Evolutionary conservation across 2,329 filamentous ascomycete species (phyloP).

Genomic region (Ascocoryne sarcoides): DNA sequence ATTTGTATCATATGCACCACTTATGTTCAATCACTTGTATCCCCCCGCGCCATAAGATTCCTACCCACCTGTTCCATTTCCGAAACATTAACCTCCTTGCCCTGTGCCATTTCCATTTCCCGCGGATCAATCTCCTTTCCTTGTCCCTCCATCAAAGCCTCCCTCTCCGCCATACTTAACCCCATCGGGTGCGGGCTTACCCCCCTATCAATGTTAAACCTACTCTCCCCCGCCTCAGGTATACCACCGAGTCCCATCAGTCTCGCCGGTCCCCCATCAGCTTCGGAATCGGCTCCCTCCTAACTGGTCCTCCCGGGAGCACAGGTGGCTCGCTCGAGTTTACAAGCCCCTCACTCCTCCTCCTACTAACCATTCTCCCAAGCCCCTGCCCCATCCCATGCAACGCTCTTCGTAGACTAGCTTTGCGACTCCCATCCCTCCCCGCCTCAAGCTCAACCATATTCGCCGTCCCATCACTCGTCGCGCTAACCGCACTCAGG

Average conservation of each 20-base stretch:
- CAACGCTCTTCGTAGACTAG: constrained; percentile 8
- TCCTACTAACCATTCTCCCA: constrained; percentile 5
- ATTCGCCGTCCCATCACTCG: constrained; percentile 2
- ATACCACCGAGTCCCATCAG: constrained; percentile 11
- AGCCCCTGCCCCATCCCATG: constrained; percentile 27
- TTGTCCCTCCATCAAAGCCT: background rate
- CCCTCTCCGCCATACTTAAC: background rate
- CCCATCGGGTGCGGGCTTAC: background rate
- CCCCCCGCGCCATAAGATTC: no score
- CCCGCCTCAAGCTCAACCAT: constrained; percentile 15
- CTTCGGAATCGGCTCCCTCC: constrained; percentile 3
- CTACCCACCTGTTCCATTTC: background rate
- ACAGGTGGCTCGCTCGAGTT: background rate
- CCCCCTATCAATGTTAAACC: constrained; percentile 7
- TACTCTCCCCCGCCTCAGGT: constrained; percentile 18
- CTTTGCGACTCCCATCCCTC: constrained; percentile 7
- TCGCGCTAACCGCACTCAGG: constrained; percentile 12
- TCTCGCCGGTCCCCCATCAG: background rate
- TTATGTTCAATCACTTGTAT: no score
- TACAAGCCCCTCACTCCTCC: constrained; percentile 1
- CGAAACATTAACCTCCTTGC: background rate
- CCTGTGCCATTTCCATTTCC: background rate
- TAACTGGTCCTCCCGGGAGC: constrained; percentile 5
- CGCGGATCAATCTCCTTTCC: background rate
- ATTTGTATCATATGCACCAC: no score